A percentile compares a stretch with the other conserved stretches of the same genome.
phyloP scores from a whole-genome alignment of 768 basidiomycete species.

The Amanita rimosa region DNA sequence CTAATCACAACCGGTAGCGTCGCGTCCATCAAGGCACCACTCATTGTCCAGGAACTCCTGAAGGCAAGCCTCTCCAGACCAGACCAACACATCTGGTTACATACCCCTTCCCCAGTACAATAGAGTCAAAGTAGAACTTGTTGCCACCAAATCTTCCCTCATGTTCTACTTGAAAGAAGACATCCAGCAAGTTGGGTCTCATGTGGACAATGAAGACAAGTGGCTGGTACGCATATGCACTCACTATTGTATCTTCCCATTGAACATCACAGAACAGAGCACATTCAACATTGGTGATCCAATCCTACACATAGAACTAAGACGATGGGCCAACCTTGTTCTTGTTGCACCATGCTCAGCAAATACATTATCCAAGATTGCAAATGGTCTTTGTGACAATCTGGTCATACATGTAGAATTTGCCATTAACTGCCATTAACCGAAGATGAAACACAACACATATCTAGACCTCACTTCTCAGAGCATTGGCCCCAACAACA shows the following conservation, averaged over 20 bases:
- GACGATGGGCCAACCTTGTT: constrained; percentile 92
- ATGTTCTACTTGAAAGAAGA: constrained; percentile 59
- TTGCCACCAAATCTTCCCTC: constrained; percentile 68
- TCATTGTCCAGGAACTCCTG: constrained; percentile 73
- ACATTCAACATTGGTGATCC: constrained; percentile 77
- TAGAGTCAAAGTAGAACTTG: constrained; percentile 72
- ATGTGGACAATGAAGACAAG: constrained; percentile 86
- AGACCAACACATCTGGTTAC: background rate
- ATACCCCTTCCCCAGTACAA: constrained; percentile 36
- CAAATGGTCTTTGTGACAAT: constrained; percentile 83
- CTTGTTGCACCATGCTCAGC: constrained; percentile 94
- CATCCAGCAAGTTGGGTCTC: constrained; percentile 37
- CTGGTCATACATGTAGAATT: constrained; percentile 45
- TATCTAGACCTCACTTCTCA: constrained; percentile 65
- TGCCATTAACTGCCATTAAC: background rate
- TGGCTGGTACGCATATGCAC: constrained; percentile 58
- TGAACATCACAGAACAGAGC: constrained; percentile 28
- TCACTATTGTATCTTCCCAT: background rate
- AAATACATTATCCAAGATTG: constrained; percentile 93
- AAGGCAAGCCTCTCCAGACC: constrained; percentile 22
- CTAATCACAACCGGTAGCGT: constrained; percentile 92
- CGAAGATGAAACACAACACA: background rate
- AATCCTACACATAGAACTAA: constrained; percentile 91
- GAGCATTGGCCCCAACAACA: constrained; percentile 74
- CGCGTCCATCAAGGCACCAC: constrained; percentile 85